Evolutionary conservation across 176 grass and related monocot species (phyloP), one percentile per base, ranked within the genome.

Genomic region (Urochloa ruziziensis): DNA sequence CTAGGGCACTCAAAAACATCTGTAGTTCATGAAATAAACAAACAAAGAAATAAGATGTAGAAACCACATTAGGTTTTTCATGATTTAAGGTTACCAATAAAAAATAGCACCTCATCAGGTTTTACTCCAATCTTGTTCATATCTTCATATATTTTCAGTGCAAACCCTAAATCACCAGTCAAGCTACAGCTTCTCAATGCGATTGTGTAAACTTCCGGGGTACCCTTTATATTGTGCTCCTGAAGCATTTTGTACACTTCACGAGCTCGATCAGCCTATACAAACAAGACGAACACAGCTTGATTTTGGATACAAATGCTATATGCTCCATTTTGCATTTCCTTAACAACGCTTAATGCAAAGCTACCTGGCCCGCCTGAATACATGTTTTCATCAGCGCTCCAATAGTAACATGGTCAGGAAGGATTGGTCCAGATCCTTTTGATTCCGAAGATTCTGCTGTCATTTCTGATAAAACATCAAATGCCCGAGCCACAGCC

Each of bases 191-290:
- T 98, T 88, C 90, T 93, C 37, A 93, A 67, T 71, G 96, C 96
- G 82, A 98, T 98, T 67, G 96, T 98, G 74, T 98, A 95, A 83
- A 98, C 96, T 83, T 95, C 93, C 74, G 93, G 80, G 18, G 96
- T 93, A 35, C 96, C 96, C 67, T 83, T 95, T 93, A 98, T 98
- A 80, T 88, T 77, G 67, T 95, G 93, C 67, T 93, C 86, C 30
- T 91, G 84, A 83, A 95, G 93, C 93, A 98, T 98, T 90, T 88
- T 93, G 74, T 98, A 98, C 21, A 98, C 92, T 81, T 98, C 96
- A 60, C 75, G 84, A 83, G 87, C 93, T 74, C 84, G 90, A 86
- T 93, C 80, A 73, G 92, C 91, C 96, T 98, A 84, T 67, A 86
- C 11, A 58, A 73, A 62, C 32, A 88, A 62, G 63, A 89, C 5